Percentiles rank a stretch among this genome's conserved stretches.
Evolutionary conservation across 768 basidiomycete genomes (phyloP).

Genomic region (Kwoniella pini): DNA sequence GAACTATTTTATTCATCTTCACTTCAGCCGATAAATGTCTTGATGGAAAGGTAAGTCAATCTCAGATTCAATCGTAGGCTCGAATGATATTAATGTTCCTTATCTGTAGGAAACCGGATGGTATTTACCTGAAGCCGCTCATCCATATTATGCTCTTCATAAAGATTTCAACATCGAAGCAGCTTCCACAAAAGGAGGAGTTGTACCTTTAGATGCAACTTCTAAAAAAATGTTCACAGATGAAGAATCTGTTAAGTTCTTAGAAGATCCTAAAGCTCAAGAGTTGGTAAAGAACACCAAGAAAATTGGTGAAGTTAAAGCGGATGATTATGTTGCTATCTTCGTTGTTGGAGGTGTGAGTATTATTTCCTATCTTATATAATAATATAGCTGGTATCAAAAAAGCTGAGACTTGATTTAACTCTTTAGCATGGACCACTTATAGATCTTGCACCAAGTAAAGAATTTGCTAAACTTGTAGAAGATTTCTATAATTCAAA

Average conservation of each 20-base stretch:
- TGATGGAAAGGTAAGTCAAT: slow-evolving; percentile 32
- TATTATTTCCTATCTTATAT: no score
- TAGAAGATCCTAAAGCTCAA: slow-evolving; percentile 62
- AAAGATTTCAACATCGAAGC: slow-evolving; percentile 63
- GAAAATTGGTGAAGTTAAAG: slow-evolving; percentile 64
- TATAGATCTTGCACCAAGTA: slow-evolving; percentile 67
- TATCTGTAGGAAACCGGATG: slow-evolving; percentile 59
- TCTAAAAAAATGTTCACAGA: slow-evolving; percentile 61
- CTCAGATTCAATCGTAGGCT: not conserved
- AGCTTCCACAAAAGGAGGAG: slow-evolving; percentile 65
- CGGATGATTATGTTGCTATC: slow-evolving; percentile 68
- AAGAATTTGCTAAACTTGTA: slow-evolving; percentile 63
- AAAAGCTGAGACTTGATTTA: no score
- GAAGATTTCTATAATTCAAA: slow-evolving; percentile 67
- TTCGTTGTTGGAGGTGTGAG: slow-evolving; percentile 71
- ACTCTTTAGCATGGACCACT: slow-evolving; percentile 71
- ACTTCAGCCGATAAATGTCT: slow-evolving; percentile 67
- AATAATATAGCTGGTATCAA: no score
- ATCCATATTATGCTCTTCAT: slow-evolving; percentile 65
- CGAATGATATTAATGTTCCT: not conserved
- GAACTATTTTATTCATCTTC: slow-evolving; percentile 68
- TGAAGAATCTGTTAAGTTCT: slow-evolving; percentile 63
- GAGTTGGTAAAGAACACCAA: slow-evolving; percentile 63
- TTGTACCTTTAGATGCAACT: slow-evolving; percentile 67
- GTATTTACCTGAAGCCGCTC: slow-evolving; percentile 76